These are phyloP conservation scores for Malus asiatica DNA, from an alignment of 306 rosid genomes.

Conservation along the genomic window DNA sequence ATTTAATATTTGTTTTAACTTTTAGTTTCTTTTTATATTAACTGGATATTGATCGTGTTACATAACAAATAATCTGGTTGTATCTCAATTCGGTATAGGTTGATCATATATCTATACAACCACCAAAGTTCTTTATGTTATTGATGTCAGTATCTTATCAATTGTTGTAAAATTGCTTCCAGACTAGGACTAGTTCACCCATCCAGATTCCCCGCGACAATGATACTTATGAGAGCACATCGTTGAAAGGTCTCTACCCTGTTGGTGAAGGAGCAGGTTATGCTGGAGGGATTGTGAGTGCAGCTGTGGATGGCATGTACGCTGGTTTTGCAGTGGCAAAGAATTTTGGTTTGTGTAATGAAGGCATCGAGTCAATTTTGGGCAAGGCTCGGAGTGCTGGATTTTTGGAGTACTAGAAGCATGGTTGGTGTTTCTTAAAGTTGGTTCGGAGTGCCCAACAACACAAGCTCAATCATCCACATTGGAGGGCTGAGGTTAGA, in stretches of 20 bases:
- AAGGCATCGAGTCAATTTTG: slow-evolving; percentile 60
- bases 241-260: slow-evolving; percentile 76
- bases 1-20: not conserved
- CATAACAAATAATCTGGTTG: not conserved
- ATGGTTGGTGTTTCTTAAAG: not conserved
- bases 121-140: not conserved
- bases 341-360: slow-evolving; percentile 41
- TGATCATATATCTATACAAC: not conserved
- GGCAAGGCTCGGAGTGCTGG: slow-evolving; percentile 69
- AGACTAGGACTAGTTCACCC: slow-evolving; percentile 97
- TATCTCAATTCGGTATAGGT: not conserved
- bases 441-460: slow-evolving; percentile 9
- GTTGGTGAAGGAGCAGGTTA: slow-evolving; percentile 99
- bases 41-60: not conserved
- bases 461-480: slow-evolving; percentile 10
- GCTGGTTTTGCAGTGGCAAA: slow-evolving; percentile 86
- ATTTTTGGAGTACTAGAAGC: slow-evolving; percentile 54
- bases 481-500: slow-evolving; percentile 5
- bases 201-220: slow-evolving; percentile 66
- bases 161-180: slow-evolving; percentile 5
- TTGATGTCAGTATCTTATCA: not conserved
- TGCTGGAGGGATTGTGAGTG: slow-evolving; percentile 95
- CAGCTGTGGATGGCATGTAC: slow-evolving; percentile 91
- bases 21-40: not conserved
- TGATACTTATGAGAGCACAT: slow-evolving; percentile 74